Conservation (phyloP, 2,329 filamentous ascomycete genomes). For the Lojkania enalia region DNA sequence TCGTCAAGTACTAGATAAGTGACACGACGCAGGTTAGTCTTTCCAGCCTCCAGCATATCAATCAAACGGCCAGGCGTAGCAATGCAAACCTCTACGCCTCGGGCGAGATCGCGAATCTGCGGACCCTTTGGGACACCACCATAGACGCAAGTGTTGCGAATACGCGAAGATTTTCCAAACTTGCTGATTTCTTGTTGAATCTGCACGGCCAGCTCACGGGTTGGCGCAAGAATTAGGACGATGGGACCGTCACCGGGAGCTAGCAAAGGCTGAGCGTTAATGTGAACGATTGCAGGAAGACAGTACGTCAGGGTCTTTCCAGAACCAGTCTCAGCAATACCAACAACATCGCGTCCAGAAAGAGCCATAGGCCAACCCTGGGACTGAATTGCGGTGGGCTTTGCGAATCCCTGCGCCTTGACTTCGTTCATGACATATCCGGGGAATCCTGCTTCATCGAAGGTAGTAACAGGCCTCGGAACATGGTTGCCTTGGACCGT, state of each 20-base stretch:
- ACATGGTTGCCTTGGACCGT: slow-evolving; percentile 77
- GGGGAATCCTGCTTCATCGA: slow-evolving; percentile 97
- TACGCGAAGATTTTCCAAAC: slow-evolving; percentile 96
- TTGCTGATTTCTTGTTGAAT: slow-evolving; percentile 99
- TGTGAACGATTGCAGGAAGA: slow-evolving; percentile 96
- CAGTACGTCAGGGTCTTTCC: slow-evolving; percentile 99
- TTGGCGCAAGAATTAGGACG: slow-evolving; percentile 92
- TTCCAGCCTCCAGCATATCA: slow-evolving; percentile 96
- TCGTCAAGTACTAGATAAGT: slow-evolving; percentile 98
- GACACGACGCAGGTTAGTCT: slow-evolving; percentile 96
- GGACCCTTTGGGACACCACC: slow-evolving; percentile 97
- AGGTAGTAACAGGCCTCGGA: slow-evolving; percentile 92
- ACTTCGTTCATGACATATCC: slow-evolving; percentile 98
- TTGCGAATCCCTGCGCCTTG: slow-evolving; percentile 94
- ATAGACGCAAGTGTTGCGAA: slow-evolving; percentile 98
- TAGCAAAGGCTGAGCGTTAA: slow-evolving; percentile 96
- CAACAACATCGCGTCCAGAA: slow-evolving; percentile 95
- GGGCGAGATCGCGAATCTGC: slow-evolving; percentile 91
- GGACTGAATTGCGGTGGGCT: slow-evolving; percentile 93
- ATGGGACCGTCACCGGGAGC: slow-evolving; percentile 95
- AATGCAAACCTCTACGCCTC: slow-evolving; percentile 98
- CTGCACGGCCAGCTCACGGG: slow-evolving; percentile 96
- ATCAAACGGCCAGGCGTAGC: slow-evolving; percentile 97
- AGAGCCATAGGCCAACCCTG: slow-evolving; percentile 99
- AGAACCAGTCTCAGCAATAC: slow-evolving; percentile 98